These are phyloP conservation scores for Dionaea muscipula DNA, from an alignment of 179 eudicot genomes.

Conservation along the genomic window DNA sequence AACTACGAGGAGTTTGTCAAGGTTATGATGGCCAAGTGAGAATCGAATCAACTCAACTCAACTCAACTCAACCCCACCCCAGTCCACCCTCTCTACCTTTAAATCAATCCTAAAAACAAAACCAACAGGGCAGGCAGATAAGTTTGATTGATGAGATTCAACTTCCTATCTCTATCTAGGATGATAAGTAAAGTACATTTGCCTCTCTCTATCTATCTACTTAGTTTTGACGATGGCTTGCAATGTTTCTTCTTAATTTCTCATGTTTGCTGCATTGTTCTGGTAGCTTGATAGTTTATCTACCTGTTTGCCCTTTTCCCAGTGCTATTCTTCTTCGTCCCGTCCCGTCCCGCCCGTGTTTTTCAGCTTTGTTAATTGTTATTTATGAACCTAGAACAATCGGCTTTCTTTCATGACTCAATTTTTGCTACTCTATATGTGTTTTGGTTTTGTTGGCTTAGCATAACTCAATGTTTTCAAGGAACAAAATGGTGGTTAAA, in stretches of 20 bases:
- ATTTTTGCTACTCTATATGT: no score
- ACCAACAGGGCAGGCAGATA: constrained; percentile 13
- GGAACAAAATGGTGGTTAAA: no score
- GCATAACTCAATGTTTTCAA: no score
- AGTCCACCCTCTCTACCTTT: no score
- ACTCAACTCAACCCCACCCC: no score
- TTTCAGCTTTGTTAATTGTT: constrained; percentile 5
- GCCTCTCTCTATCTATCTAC: not conserved
- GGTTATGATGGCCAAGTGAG: constrained; percentile 23
- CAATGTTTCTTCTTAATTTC: constrained; percentile 11
- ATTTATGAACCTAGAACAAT: constrained; percentile 7
- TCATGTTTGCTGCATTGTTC: constrained; percentile 19
- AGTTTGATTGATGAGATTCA: constrained; percentile 11
- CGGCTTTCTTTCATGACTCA: not conserved
- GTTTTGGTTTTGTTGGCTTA: no score
- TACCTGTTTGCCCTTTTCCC: constrained; percentile 15
- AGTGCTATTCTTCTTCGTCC: constrained; percentile 4
- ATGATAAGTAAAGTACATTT: no score
- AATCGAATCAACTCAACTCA: constrained; percentile 14
- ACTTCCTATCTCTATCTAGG: constrained; percentile 15
- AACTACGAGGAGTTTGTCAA: constrained; percentile 18
- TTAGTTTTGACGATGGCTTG: constrained; percentile 13
- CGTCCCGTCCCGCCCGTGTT: not conserved
- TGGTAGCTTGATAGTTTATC: constrained; percentile 5
- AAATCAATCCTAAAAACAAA: not conserved